Conservation (phyloP, 768 basidiomycete genomes). For the Boletus eberwhitei region DNA sequence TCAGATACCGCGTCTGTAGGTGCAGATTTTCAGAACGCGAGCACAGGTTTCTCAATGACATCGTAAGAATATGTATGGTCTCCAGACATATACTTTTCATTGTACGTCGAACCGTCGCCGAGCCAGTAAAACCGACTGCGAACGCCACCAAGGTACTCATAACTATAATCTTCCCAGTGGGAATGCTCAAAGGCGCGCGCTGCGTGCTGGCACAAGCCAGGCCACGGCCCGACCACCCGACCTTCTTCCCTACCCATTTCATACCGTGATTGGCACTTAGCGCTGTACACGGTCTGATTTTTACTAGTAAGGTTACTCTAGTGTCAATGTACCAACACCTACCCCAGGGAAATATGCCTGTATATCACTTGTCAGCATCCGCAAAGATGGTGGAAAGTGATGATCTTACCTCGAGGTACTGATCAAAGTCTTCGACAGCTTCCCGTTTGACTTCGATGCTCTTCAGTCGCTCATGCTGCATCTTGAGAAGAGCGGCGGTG, state of each 20-base stretch:
- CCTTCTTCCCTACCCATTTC: constrained; percentile 56
- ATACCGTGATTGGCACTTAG: constrained; percentile 63
- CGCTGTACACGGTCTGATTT: constrained; percentile 52
- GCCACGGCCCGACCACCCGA: constrained; percentile 56
- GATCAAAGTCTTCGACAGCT: too few species aligned
- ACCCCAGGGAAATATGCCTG: constrained; percentile 19
- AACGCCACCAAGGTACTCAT: constrained; percentile 41
- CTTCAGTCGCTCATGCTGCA: too few species aligned
- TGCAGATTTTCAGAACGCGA: too few species aligned
- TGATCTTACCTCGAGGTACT: constrained; percentile 47
- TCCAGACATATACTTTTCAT: too few species aligned
- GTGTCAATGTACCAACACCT: neutral
- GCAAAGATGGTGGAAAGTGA: too few species aligned
- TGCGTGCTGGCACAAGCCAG: constrained; percentile 55
- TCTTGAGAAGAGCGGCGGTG: too few species aligned
- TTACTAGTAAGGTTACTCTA: neutral
- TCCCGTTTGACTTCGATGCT: too few species aligned
- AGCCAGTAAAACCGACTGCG: constrained; percentile 56
- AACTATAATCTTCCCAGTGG: constrained; percentile 64
- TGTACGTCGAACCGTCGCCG: constrained; percentile 57
- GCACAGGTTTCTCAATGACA: neutral
- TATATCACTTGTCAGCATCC: neutral
- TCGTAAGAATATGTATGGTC: too few species aligned
- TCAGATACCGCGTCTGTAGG: too few species aligned
- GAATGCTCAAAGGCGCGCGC: constrained; percentile 47